phyloP scores from a whole-genome alignment of 495 filamentous ascomycete genomes.

The Hypoxylon lenormandii region DNA sequence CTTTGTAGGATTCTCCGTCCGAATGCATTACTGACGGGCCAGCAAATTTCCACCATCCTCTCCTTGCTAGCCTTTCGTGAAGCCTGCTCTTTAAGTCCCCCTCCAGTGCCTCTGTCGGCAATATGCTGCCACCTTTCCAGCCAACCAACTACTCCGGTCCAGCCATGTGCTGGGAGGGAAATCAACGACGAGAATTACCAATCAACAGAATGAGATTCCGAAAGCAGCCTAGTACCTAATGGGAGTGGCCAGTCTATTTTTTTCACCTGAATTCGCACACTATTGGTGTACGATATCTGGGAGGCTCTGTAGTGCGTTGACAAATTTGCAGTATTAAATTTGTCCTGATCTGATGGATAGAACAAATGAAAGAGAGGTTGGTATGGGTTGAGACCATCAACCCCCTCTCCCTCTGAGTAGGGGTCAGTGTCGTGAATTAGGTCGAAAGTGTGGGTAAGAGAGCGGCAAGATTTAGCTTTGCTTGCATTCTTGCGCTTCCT shows the following conservation, averaged over 20 bases:
- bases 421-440: constrained; percentile 29
- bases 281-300: constrained; percentile 32
- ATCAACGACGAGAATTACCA: constrained; percentile 46
- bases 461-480: constrained; percentile 77
- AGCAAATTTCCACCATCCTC: constrained; percentile 34
- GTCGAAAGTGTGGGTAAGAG: constrained; percentile 18
- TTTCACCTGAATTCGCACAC: constrained; percentile 45
- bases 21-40: constrained; percentile 43
- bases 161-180: constrained; percentile 43
- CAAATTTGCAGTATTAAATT: constrained; percentile 42
- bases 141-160: constrained; percentile 47
- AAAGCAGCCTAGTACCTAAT: constrained; percentile 48
- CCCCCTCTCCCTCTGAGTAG: constrained; percentile 22
- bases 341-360: constrained; percentile 28
- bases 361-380: constrained; percentile 24
- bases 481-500: constrained; percentile 99
- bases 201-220: constrained; percentile 50
- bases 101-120: constrained; percentile 32
- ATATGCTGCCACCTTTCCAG: constrained; percentile 41
- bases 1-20: constrained; percentile 41
- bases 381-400: constrained; percentile 22
- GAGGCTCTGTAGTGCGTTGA: constrained; percentile 31
- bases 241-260: constrained; percentile 52
- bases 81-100: constrained; percentile 27
- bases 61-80: constrained; percentile 35